phyloP scores from a whole-genome alignment of 148 eudicot genomes.

The Nyssa sinensis region DNA sequence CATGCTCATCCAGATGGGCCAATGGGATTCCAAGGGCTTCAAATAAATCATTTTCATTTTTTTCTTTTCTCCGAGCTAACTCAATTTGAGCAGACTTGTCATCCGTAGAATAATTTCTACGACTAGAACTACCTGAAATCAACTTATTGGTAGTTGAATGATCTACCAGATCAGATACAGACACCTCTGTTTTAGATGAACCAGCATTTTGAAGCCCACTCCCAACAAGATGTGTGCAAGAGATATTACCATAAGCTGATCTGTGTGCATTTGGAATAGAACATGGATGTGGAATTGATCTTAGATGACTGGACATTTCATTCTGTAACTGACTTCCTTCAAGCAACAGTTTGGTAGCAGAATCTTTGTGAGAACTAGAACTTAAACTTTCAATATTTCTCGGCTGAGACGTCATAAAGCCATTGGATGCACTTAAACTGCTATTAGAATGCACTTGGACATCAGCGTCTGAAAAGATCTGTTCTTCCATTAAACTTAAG shows the following conservation, averaged over 20 bases:
- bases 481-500: constrained; percentile 29
- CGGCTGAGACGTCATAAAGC: constrained; percentile 22
- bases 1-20: constrained; percentile 22
- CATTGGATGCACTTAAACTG: constrained; percentile 16
- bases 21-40: constrained; percentile 21
- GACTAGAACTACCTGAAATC: neutral
- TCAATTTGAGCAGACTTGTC: constrained; percentile 14
- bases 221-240: constrained; percentile 2
- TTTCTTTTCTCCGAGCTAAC: constrained; percentile 25
- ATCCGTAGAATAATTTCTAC: constrained; percentile 13
- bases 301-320: constrained; percentile 11
- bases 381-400: constrained; percentile 16
- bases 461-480: constrained; percentile 16
- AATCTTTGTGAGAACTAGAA: constrained; percentile 2
- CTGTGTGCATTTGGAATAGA: constrained; percentile 16
- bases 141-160: constrained; percentile 2
- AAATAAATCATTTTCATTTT: constrained; percentile 20
- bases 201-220: constrained; percentile 19
- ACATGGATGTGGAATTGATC: constrained; percentile 9
- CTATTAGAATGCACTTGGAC: constrained; percentile 14
- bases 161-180: constrained; percentile 24
- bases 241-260: constrained; percentile 17
- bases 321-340: constrained; percentile 19
- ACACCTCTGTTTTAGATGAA: constrained; percentile 17
- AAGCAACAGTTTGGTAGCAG: neutral